Conservation (phyloP, 2,329 filamentous ascomycete genomes). For the Alternaria hordeiaustralica region DNA sequence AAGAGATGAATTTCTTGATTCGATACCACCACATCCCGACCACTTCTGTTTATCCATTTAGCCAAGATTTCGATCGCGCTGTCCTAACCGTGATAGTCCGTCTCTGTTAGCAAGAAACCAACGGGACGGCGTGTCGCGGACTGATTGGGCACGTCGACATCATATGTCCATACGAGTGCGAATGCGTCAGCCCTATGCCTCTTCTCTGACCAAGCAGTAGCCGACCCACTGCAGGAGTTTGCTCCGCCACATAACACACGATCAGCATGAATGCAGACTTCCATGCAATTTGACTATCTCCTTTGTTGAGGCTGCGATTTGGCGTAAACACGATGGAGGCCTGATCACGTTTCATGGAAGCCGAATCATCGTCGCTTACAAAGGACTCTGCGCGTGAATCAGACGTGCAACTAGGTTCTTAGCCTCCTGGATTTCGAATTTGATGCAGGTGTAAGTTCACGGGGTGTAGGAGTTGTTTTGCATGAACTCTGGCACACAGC, state of each 20-base stretch:
- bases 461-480: conserved; percentile 1
- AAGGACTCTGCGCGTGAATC: conserved; percentile 1
- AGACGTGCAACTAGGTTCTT: not conserved
- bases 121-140: not conserved
- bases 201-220: conserved; percentile 1
- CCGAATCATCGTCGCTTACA: conserved; percentile 1
- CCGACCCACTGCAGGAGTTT: conserved; percentile 1
- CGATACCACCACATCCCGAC: not conserved
- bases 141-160: not conserved
- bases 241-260: conserved; percentile 4
- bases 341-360: not conserved
- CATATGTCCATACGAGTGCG: not conserved
- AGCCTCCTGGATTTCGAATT: conserved; percentile 1
- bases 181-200: conserved; percentile 11
- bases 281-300: conserved; percentile 12
- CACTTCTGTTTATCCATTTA: conserved; percentile 16
- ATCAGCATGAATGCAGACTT: conserved; percentile 15
- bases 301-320: not conserved
- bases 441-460: conserved; percentile 1
- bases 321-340: not conserved
- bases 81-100: not conserved
- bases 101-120: not conserved
- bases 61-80: conserved; percentile 16
- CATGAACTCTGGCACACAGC: conserved; percentile 5
- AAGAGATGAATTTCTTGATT: not conserved